Conservation (phyloP, 2,329 filamentous ascomycete genomes). For the Drechslerella coelobrocha region DNA sequence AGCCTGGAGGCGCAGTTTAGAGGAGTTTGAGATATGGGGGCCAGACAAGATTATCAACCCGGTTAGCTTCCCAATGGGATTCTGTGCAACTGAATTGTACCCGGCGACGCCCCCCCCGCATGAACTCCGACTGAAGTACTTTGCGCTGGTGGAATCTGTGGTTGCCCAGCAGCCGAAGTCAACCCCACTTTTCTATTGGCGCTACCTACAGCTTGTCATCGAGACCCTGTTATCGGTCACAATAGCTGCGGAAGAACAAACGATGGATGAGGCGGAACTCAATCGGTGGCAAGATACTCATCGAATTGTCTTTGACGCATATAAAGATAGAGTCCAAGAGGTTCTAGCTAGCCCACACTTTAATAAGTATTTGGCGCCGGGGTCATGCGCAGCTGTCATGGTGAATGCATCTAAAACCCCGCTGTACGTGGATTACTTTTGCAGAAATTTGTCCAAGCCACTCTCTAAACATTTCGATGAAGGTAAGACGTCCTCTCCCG, state of each 20-base stretch:
- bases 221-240: constrained; percentile 13
- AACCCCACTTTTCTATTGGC: constrained; percentile 24
- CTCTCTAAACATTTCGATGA: constrained; percentile 7
- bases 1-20: constrained; percentile 25
- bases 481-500: constrained; percentile 3
- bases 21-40: constrained; percentile 14
- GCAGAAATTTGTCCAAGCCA: neutral
- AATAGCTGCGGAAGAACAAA: neutral
- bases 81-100: neutral
- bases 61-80: constrained; percentile 16
- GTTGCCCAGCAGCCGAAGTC: too few species aligned
- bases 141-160: too few species aligned
- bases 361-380: too few species aligned
- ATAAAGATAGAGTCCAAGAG: constrained; percentile 5
- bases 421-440: constrained; percentile 14
- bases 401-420: constrained; percentile 2
- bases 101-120: neutral
- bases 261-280: neutral
- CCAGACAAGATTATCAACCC: neutral
- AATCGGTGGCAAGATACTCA: neutral
- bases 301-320: constrained; percentile 1
- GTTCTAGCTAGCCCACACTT: constrained; percentile 14
- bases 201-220: constrained; percentile 24
- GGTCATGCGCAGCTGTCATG: constrained; percentile 28
- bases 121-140: too few species aligned